Base-by-base conservation (phyloP, 495 filamentous ascomycete genomes). In the Penicillium longicatenatum region DNA sequence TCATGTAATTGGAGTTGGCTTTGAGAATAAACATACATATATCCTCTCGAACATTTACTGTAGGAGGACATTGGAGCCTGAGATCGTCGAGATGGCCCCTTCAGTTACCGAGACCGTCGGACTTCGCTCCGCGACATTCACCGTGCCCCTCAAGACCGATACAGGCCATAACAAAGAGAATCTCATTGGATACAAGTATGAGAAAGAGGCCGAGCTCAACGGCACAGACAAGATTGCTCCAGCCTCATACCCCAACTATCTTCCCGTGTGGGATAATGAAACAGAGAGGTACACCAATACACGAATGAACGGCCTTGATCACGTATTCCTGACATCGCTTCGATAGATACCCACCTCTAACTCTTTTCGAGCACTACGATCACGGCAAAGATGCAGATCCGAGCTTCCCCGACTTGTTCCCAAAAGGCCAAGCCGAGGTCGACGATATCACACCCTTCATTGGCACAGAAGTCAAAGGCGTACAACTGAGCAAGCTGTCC, bases 241-340 rank as follows among this genome's bases (percentile, higher is more conserved):
- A 72, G 87, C 80, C 0, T 70, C 75, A 12, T 92, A 89, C 65
- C 86, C 85, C 1, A 78, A 92, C 65, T 93, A 93, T 68, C 81
- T 93, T 11, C 88, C 89, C 9, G 87, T 85, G 3, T 93, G 88
- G 88, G 81, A 89, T 61, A 84, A 79, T 62, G 69, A 79, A 65
- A 79, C 72, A 8, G 68, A 67, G 52, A 70, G 71, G 75, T 77
- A 65, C 30, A 39, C 16, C 14, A 17, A 39, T 2, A 0, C 1
- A 16, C 7, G 37, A 39, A 39, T 6, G 3, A 17, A 17, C 16
- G 17, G 17, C n/a, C n/a, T n/a, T n/a, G 2, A n/a, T 14, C 12
- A 10, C 31, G 12, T n/a, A 35, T 10, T 10, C 10, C 33, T 55
- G 20, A 61, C 45, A 35, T 53, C 41, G 42, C 12, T 16, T 12